Base-by-base conservation (phyloP, 441 rosid genomes). In the Eruca vesicaria region DNA sequence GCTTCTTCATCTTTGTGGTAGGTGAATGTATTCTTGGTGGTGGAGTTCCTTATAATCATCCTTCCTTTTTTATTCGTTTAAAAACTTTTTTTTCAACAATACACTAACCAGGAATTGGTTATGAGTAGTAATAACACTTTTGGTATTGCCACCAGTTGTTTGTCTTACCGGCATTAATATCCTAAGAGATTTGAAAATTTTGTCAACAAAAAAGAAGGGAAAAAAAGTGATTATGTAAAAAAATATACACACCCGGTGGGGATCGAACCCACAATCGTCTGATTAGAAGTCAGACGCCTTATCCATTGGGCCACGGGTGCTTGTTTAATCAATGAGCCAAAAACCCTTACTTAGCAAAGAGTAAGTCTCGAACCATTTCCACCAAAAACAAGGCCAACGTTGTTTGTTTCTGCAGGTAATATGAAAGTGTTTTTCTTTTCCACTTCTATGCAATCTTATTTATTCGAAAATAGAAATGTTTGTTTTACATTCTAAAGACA, bases 401-500 rank as follows among this genome's bases (percentile, higher is more conserved):
- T 32, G 16, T 16, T 45, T 16, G 31, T 14, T 75, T 10, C 20
- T 52, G 63, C 28, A 59, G 45, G 18, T 61, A n/a, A 35, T 18
- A 35, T 26, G 43, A 68, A 68, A 75, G 10, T 29, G 20, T 15
- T 35, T 7, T 43, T 43, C 38, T 16, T 26, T 77, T 81, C 78
- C 52, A 48, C 55, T 67, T 66, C 7, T 78, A 80, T 36, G 63
- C 18, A 16, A 50, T 61, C 65, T 32, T 9, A 18, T 61, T n/a
- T 53, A 84, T 84, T 89, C 73, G 90, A 80, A 81, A 71, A 7
- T 59, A 50, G 9, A 45, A 10, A 31, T 71, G 18, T 29, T 77
- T 20, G 28, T 9, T 85, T 69, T 81, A 94, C 99, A 95, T 92
- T 74, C 97, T 91, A 53, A 91, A 95, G 10, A 95, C 96, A 69